phyloP scores from a whole-genome alignment of 768 basidiomycete species.

The Pisolithus sp. region DNA sequence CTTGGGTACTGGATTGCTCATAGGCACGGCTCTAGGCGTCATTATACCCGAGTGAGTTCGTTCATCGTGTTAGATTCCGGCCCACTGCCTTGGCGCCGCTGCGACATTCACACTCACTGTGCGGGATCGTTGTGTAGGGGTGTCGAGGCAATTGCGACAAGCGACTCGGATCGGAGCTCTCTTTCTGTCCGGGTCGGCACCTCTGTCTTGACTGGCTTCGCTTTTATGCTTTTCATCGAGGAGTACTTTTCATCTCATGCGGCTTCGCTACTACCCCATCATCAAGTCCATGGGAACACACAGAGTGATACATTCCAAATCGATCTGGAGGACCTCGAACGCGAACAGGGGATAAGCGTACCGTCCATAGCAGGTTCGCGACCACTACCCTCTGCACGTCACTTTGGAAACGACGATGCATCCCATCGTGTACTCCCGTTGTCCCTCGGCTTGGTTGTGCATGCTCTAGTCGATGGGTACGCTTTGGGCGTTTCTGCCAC shows the following conservation, averaged over 20 bases:
- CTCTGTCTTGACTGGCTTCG: constrained; percentile 57
- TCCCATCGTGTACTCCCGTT: constrained; percentile 54
- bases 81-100: too few relatives aligned
- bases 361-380: too few relatives aligned
- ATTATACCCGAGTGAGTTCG: constrained; percentile 86
- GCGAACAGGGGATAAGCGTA: constrained; percentile 26
- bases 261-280: constrained; percentile 27
- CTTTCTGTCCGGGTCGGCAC: constrained; percentile 53
- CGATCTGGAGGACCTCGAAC: constrained; percentile 54
- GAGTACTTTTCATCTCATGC: constrained; percentile 51
- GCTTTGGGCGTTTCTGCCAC: constrained; percentile 76
- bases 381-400: background rate
- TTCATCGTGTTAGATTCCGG: background rate
- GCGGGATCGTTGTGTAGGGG: constrained; percentile 42
- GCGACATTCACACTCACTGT: background rate
- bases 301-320: constrained; percentile 45
- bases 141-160: constrained; percentile 51
- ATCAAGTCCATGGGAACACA: constrained; percentile 8
- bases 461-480: constrained; percentile 88
- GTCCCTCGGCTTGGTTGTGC: constrained; percentile 80
- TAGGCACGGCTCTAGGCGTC: constrained; percentile 86
- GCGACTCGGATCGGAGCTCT: constrained; percentile 31
- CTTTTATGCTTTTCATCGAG: constrained; percentile 56
- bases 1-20: constrained; percentile 75
- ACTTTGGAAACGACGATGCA: constrained; percentile 15